Conservation (phyloP, 192 early-diverging fungal species). For the Allomyces macrogynus region DNA sequence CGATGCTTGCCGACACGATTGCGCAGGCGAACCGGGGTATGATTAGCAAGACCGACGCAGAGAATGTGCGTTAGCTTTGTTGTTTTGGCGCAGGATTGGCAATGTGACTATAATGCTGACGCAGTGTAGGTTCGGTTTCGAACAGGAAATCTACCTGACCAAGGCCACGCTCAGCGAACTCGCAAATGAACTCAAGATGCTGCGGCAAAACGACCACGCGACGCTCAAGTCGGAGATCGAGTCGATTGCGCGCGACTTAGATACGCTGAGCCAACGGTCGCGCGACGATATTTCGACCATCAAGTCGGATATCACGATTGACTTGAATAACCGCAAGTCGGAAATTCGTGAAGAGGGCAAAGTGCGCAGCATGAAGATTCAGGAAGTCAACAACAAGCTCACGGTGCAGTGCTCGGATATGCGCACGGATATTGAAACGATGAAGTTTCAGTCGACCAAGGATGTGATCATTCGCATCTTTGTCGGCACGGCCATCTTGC, state of each 20-base stretch:
- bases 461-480: not conserved
- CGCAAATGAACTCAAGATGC: slow-evolving; percentile 49
- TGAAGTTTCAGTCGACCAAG: slow-evolving; percentile 59
- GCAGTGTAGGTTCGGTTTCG: too few species aligned
- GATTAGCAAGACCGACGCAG: slow-evolving; percentile 54
- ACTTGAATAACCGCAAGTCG: slow-evolving; percentile 73
- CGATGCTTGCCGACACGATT: slow-evolving; percentile 40
- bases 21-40: slow-evolving; percentile 19
- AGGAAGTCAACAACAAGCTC: slow-evolving; percentile 68
- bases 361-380: slow-evolving; percentile 50
- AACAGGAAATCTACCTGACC: slow-evolving; percentile 51
- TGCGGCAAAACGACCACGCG: slow-evolving; percentile 55
- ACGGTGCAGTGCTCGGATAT: slow-evolving; percentile 61
- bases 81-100: too few species aligned
- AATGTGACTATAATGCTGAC: too few species aligned
- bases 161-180: slow-evolving; percentile 65
- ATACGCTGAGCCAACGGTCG: slow-evolving; percentile 46
- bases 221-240: slow-evolving; percentile 52
- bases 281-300: slow-evolving; percentile 56
- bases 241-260: slow-evolving; percentile 53
- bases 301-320: slow-evolving; percentile 70
- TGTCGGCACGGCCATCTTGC: not conserved
- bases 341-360: slow-evolving; percentile 63
- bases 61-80: slow-evolving; percentile 31
- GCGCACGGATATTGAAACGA: slow-evolving; percentile 69